Conservation (phyloP, 2,329 filamentous ascomycete species). For the Ophiostoma sp. region DNA sequence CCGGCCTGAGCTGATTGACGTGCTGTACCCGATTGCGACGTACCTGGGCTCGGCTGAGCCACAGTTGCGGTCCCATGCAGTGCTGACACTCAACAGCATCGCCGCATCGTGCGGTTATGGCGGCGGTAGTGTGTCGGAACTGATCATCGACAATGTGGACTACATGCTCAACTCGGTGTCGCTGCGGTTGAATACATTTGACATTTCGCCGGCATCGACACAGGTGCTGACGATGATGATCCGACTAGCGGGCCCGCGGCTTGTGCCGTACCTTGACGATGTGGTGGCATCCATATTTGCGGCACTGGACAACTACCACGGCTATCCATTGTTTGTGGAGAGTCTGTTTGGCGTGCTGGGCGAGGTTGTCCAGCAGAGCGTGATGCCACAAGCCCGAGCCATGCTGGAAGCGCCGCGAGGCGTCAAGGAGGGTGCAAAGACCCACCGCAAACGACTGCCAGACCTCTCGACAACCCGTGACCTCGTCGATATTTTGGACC, state of each 20-base stretch:
- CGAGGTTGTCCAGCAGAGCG: conserved; percentile 77
- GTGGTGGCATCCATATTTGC: conserved; percentile 86
- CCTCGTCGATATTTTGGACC: conserved; percentile 19
- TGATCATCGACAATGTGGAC: conserved; percentile 88
- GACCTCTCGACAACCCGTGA: conserved; percentile 14
- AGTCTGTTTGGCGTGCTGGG: conserved; percentile 75
- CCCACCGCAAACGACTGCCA: neutral
- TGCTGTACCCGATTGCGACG: conserved; percentile 87
- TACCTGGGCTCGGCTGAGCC: conserved; percentile 67
- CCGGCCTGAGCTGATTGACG: conserved; percentile 79
- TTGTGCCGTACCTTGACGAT: conserved; percentile 88
- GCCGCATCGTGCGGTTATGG: conserved; percentile 68
- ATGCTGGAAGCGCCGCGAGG: conserved; percentile 38
- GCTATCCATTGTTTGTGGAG: conserved; percentile 81
- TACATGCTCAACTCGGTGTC: conserved; percentile 94
- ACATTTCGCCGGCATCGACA: conserved; percentile 84
- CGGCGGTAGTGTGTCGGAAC: conserved; percentile 57
- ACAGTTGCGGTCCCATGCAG: conserved; percentile 70
- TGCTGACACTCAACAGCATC: conserved; percentile 76
- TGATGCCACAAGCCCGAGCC: conserved; percentile 45
- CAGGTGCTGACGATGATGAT: conserved; percentile 95
- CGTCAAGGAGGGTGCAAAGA: neutral
- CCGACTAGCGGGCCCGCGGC: conserved; percentile 68
- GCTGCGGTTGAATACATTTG: conserved; percentile 81
- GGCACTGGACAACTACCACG: conserved; percentile 90